Conservation (phyloP, 2,329 filamentous ascomycete genomes). For the Fusarium acutatum region DNA sequence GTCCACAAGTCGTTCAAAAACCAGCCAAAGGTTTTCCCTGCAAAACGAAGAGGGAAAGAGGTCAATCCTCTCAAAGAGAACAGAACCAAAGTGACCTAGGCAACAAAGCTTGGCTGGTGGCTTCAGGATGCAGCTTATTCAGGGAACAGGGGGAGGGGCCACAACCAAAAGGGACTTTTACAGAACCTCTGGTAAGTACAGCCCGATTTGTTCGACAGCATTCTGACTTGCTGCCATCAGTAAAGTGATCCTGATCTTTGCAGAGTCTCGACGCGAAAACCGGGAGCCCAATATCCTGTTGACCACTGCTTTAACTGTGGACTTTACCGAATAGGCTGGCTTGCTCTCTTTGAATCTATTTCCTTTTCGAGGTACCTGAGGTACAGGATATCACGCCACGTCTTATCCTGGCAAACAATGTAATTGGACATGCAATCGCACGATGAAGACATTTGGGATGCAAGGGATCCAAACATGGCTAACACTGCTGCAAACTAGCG, state of each 20-base stretch:
- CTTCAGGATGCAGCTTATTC: neutral
- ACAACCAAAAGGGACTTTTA: neutral
- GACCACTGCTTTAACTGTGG: neutral
- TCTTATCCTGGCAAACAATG: neutral
- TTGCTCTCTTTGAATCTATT: neutral
- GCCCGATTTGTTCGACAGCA: neutral
- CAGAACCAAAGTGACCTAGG: neutral
- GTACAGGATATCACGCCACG: slow-evolving; percentile 4
- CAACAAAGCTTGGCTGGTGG: neutral
- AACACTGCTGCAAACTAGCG: neutral
- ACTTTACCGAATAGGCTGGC: neutral
- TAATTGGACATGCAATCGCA: neutral
- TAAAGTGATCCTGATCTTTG: neutral
- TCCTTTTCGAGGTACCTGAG: neutral
- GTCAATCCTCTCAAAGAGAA: neutral
- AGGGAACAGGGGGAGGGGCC: neutral
- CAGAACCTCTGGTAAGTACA: neutral
- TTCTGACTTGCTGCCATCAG: neutral
- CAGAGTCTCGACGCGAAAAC: neutral
- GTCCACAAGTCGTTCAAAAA: neutral
- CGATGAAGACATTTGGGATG: neutral
- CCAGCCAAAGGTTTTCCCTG: neutral
- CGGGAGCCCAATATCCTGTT: neutral
- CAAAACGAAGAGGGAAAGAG: neutral
- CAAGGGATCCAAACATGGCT: neutral